These are phyloP conservation scores for Amylostereum chailletii DNA, from an alignment of 1,284 basidiomycete species.

Conservation along the genomic window DNA sequence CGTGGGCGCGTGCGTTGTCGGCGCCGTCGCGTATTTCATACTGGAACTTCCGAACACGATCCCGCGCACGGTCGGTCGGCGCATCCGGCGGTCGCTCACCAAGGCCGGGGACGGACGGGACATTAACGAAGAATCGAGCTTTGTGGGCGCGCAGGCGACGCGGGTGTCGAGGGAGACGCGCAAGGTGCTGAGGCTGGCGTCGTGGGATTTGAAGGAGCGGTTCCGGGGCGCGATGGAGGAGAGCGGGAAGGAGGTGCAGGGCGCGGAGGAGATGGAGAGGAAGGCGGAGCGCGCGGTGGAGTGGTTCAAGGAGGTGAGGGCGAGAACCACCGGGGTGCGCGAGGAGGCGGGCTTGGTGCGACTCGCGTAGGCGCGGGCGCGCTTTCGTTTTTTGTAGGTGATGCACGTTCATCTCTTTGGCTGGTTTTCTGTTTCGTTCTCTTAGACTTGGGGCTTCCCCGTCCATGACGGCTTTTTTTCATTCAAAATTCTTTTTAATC, in stretches of 20 bases:
- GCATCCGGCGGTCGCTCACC: conserved; percentile 55
- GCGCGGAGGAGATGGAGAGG: conserved; percentile 68
- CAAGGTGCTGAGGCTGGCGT: conserved; percentile 89
- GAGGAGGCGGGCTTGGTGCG: conserved; percentile 17
- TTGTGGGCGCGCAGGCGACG: conserved; percentile 62
- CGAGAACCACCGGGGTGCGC: conserved; percentile 50
- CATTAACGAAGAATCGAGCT: conserved; percentile 37
- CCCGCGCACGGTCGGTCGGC: conserved; percentile 85
- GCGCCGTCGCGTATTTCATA: conserved; percentile 77
- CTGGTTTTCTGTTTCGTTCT: too few relatives aligned
- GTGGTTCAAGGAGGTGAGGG: conserved; percentile 59
- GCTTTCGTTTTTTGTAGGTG: too few relatives aligned
- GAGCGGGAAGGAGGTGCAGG: conserved; percentile 66
- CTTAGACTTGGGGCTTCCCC: too few relatives aligned
- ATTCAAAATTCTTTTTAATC: too few relatives aligned
- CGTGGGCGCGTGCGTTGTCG: conserved; percentile 69
- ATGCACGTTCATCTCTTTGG: too few relatives aligned
- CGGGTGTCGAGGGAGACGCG: conserved; percentile 83
- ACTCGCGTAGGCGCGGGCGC: not conserved
- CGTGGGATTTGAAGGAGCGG: conserved; percentile 84
- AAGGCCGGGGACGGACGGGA: conserved; percentile 26
- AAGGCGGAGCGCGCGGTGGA: conserved; percentile 64
- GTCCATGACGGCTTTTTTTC: too few relatives aligned
- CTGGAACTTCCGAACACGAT: conserved; percentile 87
- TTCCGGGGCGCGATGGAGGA: conserved; percentile 81